Conservation (phyloP, 2,329 filamentous ascomycete genomes). For the Monosporascus cannonballus region DNA sequence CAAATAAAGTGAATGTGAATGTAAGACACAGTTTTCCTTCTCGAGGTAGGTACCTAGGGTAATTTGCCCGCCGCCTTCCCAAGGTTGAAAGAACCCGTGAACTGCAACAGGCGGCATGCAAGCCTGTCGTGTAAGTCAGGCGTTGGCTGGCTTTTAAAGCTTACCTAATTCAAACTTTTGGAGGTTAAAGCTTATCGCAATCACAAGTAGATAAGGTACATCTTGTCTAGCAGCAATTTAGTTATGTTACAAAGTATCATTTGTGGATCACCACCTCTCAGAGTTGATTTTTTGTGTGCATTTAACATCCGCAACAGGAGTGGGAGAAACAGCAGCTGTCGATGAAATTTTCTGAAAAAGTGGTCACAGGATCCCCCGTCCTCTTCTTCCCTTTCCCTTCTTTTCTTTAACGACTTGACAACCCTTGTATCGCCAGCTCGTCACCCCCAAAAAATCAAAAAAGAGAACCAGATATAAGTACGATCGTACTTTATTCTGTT, state of each 20-base stretch:
- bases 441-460: conserved; percentile 39
- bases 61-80: too few species aligned
- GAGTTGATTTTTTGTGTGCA: conserved; percentile 4
- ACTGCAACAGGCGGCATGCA: too few species aligned
- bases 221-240: not conserved
- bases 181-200: not conserved
- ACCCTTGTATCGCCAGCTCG: conserved; percentile 40
- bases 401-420: conserved; percentile 40
- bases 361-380: conserved; percentile 10
- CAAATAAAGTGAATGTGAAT: too few species aligned
- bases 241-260: not conserved
- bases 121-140: not conserved
- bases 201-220: not conserved
- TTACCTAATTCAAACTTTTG: too few species aligned
- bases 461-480: conserved; percentile 44
- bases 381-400: conserved; percentile 29
- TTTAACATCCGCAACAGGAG: not conserved
- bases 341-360: conserved; percentile 12
- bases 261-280: not conserved
- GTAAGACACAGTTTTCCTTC: too few species aligned
- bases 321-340: not conserved
- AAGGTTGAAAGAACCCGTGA: too few species aligned
- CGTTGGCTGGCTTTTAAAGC: not conserved
- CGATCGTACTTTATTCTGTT: conserved; percentile 56
- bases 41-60: too few species aligned